These are phyloP conservation scores for Isoetes engelmannii DNA, from an alignment of 83 land plant genomes.

Conservation along the genomic window DNA sequence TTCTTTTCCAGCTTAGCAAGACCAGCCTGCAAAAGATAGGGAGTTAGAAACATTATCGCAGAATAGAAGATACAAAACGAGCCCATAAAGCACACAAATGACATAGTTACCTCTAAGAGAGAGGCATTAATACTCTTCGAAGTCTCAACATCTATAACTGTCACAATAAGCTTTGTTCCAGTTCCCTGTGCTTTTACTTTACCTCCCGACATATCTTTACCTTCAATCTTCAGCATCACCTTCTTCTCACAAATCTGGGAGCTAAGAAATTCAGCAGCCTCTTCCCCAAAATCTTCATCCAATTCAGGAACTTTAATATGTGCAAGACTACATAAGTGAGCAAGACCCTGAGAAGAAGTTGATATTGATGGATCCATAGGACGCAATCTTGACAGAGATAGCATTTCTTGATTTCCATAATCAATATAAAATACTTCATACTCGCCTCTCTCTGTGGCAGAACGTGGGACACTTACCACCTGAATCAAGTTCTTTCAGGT, in stretches of 20 bases:
- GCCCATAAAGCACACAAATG: background rate
- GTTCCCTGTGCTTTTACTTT: constrained; percentile 92
- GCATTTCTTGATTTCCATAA: constrained; percentile 86
- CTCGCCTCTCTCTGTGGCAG: constrained; percentile 38
- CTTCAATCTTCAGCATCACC: constrained; percentile 60
- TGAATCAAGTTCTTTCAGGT: constrained; percentile 15
- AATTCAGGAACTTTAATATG: constrained; percentile 62
- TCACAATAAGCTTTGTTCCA: constrained; percentile 62
- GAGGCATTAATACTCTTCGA: constrained; percentile 57
- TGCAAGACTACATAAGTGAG: constrained; percentile 82
- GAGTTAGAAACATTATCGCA: background rate
- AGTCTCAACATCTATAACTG: constrained; percentile 58
- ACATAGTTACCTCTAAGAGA: constrained; percentile 52
- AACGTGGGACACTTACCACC: constrained; percentile 84
- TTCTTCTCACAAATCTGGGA: constrained; percentile 44
- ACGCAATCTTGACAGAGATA: constrained; percentile 58
- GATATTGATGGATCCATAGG: constrained; percentile 72
- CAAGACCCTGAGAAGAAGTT: constrained; percentile 60
- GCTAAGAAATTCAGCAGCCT: constrained; percentile 68
- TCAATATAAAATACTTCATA: constrained; percentile 96
- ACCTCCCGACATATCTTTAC: constrained; percentile 75
- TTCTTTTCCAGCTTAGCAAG: constrained; percentile 69
- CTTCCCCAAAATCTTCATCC: constrained; percentile 87
- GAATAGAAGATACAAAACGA: background rate
- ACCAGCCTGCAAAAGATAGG: constrained; percentile 48